These are phyloP conservation scores for Pisolithus thermaeus DNA, from an alignment of 1,284 basidiomycete species.

Conservation along the genomic window DNA sequence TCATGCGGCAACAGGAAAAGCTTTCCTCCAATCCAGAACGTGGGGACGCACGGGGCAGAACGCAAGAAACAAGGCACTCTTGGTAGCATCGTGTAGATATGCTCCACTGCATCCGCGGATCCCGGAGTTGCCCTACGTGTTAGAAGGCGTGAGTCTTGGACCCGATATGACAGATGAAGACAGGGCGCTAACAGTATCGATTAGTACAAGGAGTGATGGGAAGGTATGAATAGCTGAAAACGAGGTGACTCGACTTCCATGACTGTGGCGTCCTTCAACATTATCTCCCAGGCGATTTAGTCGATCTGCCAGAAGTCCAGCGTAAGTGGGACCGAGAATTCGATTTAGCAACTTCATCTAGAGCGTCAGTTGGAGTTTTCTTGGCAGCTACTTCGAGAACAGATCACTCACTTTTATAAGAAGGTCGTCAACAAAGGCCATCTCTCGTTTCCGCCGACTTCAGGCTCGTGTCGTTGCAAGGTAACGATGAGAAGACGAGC, in stretches of 20 bases:
- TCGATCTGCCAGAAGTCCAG: conserved; percentile 19
- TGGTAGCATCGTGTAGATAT: conserved; percentile 35
- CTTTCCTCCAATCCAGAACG: conserved; percentile 58
- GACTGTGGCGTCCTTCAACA: conserved; percentile 31
- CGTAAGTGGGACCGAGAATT: conserved; percentile 6
- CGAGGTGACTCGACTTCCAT: conserved; percentile 27
- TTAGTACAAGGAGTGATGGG: conserved; percentile 30
- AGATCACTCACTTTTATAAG: conserved; percentile 36
- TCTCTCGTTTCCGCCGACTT: conserved; percentile 47
- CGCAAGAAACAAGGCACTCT: conserved; percentile 38
- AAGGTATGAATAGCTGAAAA: conserved; percentile 24
- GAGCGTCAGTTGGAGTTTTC: conserved; percentile 35
- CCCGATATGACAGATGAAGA: not conserved
- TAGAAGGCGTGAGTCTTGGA: conserved; percentile 1
- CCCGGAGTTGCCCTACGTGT: conserved; percentile 45
- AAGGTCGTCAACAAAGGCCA: conserved; percentile 47
- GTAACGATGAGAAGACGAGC: conserved; percentile 38
- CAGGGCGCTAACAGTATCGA: conserved; percentile 27
- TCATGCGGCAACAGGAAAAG: conserved; percentile 62
- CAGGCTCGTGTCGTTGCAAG: conserved; percentile 45
- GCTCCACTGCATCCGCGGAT: conserved; percentile 46
- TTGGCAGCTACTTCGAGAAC: conserved; percentile 45
- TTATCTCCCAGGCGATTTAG: conserved; percentile 33
- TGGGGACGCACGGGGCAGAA: conserved; percentile 44
- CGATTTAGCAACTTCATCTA: conserved; percentile 36